These are phyloP conservation scores for Suaeda aralocaspica DNA, from an alignment of 148 eudicot species.

Conservation along the genomic window DNA sequence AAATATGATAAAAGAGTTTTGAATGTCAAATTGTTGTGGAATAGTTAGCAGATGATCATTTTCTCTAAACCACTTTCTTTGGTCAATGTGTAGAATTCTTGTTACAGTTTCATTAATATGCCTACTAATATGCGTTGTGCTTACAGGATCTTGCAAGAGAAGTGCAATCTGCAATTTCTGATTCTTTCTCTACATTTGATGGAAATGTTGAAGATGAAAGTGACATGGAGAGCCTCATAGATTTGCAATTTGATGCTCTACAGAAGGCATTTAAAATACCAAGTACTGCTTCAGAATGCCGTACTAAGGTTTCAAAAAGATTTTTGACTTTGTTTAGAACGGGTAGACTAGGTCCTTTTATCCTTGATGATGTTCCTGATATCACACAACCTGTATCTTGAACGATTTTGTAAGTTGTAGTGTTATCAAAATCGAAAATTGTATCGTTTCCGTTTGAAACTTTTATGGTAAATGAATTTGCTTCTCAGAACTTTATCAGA, in stretches of 20 bases:
- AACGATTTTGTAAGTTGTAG: slow-evolving; percentile 16
- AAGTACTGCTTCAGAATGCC: slow-evolving; percentile 67
- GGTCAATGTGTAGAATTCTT: background rate
- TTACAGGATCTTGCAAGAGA: slow-evolving; percentile 63
- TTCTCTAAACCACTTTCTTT: slow-evolving; percentile 3
- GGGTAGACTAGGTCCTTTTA: slow-evolving; percentile 93
- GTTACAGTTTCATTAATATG: slow-evolving; percentile 1
- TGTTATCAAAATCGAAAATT: slow-evolving; percentile 10
- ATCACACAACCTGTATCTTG: slow-evolving; percentile 14
- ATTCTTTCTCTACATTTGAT: slow-evolving; percentile 49
- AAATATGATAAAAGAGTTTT: too few species aligned
- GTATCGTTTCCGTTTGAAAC: background rate
- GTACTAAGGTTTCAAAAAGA: slow-evolving; percentile 67
- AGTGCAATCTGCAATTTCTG: slow-evolving; percentile 56
- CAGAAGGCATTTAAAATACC: slow-evolving; percentile 85
- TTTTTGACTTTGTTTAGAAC: slow-evolving; percentile 78
- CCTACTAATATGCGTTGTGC: background rate
- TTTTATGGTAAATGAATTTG: background rate
- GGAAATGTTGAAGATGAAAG: slow-evolving; percentile 65
- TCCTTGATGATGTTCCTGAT: slow-evolving; percentile 89
- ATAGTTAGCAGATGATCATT: background rate
- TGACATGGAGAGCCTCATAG: slow-evolving; percentile 69
- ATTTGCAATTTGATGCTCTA: slow-evolving; percentile 71
- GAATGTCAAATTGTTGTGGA: background rate
- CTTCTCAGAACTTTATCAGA: too few species aligned